Evolutionary conservation across 805 yeast species (phyloP).

Genomic region (Candida lessepsii): DNA sequence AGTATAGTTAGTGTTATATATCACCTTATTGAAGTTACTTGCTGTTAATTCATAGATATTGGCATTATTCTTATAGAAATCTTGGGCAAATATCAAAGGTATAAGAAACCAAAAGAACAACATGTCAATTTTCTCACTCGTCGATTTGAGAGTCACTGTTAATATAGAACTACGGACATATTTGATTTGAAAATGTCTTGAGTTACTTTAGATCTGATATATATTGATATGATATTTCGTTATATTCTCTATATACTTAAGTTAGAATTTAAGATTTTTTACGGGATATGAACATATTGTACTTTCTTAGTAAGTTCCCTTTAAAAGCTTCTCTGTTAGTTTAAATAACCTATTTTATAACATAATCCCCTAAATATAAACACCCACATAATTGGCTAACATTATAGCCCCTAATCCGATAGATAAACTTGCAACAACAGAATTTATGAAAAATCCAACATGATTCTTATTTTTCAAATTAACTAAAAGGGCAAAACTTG

Average conservation of each 20-base stretch:
- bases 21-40: constrained; percentile 61
- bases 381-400: constrained; percentile 43
- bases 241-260: too few relatives aligned
- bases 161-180: too few relatives aligned
- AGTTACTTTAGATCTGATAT: too few relatives aligned
- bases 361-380: constrained; percentile 28
- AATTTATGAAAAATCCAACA: constrained; percentile 25
- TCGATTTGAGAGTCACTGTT: background rate
- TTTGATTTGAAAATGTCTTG: too few relatives aligned
- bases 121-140: constrained; percentile 7
- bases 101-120: constrained; percentile 5
- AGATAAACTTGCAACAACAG: constrained; percentile 35
- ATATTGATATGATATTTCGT: too few relatives aligned
- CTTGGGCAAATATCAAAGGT: constrained; percentile 7
- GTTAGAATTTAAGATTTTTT: too few relatives aligned
- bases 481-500: constrained; percentile 28
- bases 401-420: constrained; percentile 38
- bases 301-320: too few relatives aligned
- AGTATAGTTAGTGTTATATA: constrained; percentile 71
- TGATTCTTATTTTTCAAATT: constrained; percentile 26
- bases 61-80: constrained; percentile 33
- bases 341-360: background rate
- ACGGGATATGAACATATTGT: too few relatives aligned
- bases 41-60: constrained; percentile 58
- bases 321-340: too few relatives aligned